A percentile compares a stretch with the other conserved stretches of the same genome.
Evolutionary conservation across 805 yeast species (phyloP).

Genomic region (Monosporozyma servazzii): DNA sequence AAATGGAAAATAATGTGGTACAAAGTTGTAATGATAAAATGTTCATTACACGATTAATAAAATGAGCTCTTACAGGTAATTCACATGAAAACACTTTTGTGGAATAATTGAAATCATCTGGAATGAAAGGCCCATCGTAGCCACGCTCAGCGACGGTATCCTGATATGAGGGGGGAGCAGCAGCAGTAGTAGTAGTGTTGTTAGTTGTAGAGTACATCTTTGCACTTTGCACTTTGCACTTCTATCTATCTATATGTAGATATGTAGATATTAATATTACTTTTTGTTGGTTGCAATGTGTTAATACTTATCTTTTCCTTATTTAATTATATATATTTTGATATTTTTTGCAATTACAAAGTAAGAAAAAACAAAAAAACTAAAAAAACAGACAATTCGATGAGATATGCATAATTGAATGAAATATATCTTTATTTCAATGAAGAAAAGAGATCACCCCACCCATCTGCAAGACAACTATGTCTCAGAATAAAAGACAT

Average conservation of each 20-base stretch:
- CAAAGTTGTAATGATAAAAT: slow-evolving; percentile 57
- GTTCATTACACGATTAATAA: slow-evolving; percentile 71
- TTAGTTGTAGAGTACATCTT: neutral
- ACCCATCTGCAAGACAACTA: no score
- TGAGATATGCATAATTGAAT: no score
- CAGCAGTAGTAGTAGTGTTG: neutral
- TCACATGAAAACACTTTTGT: slow-evolving; percentile 73
- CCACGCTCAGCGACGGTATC: neutral
- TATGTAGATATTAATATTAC: no score
- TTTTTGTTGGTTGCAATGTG: no score
- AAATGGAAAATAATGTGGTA: slow-evolving; percentile 40
- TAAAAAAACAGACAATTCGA: no score
- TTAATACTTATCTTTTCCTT: no score
- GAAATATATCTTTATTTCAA: no score
- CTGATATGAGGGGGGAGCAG: slow-evolving; percentile 5
- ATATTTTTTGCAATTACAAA: no score
- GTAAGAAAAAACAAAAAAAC: no score
- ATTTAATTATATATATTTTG: no score
- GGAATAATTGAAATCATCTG: slow-evolving; percentile 77
- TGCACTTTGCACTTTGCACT: neutral
- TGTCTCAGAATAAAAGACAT: neutral
- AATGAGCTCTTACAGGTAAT: slow-evolving; percentile 62
- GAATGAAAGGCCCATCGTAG: slow-evolving; percentile 16
- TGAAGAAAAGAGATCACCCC: no score
- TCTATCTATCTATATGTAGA: neutral